Evolutionary conservation across 805 yeast genomes (phyloP).

Genomic region (Lipomyces chichibuensis): DNA sequence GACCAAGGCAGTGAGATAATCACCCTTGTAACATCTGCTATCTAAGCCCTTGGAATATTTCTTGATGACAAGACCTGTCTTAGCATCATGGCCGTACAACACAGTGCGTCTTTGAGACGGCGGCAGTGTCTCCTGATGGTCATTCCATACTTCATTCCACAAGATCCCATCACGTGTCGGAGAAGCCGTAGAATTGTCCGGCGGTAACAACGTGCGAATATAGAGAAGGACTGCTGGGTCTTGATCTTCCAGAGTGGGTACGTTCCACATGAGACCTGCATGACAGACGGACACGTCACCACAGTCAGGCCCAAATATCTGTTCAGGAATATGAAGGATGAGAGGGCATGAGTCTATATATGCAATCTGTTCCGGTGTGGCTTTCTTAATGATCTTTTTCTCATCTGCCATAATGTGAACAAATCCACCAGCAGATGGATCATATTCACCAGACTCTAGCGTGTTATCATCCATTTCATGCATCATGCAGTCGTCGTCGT

Average conservation of each 20-base stretch:
- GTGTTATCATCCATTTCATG: slow-evolving; percentile 35
- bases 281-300: slow-evolving; percentile 68
- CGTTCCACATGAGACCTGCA: slow-evolving; percentile 77
- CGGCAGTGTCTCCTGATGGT: slow-evolving; percentile 35
- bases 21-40: slow-evolving; percentile 79
- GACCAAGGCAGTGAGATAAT: slow-evolving; percentile 64
- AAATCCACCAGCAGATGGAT: slow-evolving; percentile 27
- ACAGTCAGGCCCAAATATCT: slow-evolving; percentile 45
- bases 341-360: slow-evolving; percentile 67
- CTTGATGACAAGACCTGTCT: slow-evolving; percentile 66
- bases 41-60: slow-evolving; percentile 80
- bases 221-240: slow-evolving; percentile 65
- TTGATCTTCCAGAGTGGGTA: slow-evolving; percentile 56
- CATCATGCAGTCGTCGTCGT: slow-evolving; percentile 32
- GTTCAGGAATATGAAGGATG: slow-evolving; percentile 63
- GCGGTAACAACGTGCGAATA: slow-evolving; percentile 69
- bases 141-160: slow-evolving; percentile 41
- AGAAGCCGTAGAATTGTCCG: slow-evolving; percentile 62
- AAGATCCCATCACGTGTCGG: slow-evolving; percentile 44
- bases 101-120: slow-evolving; percentile 49
- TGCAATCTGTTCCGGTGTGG: slow-evolving; percentile 62
- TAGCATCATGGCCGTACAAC: slow-evolving; percentile 88
- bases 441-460: slow-evolving; percentile 33
- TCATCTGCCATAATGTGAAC: slow-evolving; percentile 33
- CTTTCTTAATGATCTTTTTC: slow-evolving; percentile 34